Evolutionary conservation across 495 filamentous ascomycete species (phyloP).

Genomic region (Lentithecium fluviatile): DNA sequence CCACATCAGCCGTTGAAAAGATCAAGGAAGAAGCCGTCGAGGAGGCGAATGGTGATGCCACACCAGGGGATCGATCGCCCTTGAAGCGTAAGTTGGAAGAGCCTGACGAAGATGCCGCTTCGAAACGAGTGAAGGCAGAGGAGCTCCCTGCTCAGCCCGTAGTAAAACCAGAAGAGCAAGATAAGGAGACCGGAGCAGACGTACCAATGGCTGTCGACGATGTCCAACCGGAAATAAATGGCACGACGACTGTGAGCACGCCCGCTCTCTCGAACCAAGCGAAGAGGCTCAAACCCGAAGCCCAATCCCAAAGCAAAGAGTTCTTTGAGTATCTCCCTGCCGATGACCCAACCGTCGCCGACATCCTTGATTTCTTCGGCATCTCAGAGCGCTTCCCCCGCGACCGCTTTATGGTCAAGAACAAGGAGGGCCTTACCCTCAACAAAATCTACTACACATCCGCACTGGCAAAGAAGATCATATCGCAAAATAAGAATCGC

Average conservation of each 20-base stretch:
- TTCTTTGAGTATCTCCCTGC: slow-evolving; percentile 84
- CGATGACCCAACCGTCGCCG: slow-evolving; percentile 68
- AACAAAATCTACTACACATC: slow-evolving; percentile 96
- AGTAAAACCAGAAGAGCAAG: neutral
- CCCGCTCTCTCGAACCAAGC: neutral
- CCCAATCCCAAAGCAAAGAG: slow-evolving; percentile 48
- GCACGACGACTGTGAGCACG: slow-evolving; percentile 2
- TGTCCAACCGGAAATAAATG: neutral
- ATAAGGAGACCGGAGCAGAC: neutral
- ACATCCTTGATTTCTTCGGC: slow-evolving; percentile 78
- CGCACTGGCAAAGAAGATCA: slow-evolving; percentile 76
- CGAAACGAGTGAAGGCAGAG: slow-evolving; percentile 40
- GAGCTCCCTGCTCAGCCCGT: too few relatives aligned
- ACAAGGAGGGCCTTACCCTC: slow-evolving; percentile 74
- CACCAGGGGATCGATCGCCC: neutral
- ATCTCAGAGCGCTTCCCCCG: slow-evolving; percentile 78
- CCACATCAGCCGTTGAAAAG: neutral
- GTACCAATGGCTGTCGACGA: neutral
- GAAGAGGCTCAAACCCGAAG: slow-evolving; percentile 7
- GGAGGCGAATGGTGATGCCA: neutral
- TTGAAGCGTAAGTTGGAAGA: slow-evolving; percentile 52
- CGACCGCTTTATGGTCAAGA: slow-evolving; percentile 93
- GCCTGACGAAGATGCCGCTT: slow-evolving; percentile 44
- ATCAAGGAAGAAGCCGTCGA: neutral
- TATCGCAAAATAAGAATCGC: slow-evolving; percentile 76